Evolutionary conservation across 345 rosid species (phyloP).

Genomic region (Salix dunnii): DNA sequence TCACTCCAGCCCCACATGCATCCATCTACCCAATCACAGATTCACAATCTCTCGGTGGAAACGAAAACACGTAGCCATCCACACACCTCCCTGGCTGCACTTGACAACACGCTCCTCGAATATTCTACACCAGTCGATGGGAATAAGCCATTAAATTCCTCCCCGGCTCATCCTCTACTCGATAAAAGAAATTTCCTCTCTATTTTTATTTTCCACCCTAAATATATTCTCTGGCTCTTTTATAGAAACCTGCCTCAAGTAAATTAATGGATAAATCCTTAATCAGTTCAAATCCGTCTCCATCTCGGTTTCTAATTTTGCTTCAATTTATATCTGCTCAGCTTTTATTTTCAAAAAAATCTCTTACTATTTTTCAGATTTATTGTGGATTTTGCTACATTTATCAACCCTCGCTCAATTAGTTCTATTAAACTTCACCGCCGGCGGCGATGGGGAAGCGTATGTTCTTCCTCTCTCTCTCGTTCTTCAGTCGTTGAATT

Average conservation of each 20-base stretch:
- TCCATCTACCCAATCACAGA: not conserved
- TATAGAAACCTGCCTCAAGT: not conserved
- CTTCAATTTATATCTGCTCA: constrained; percentile 25
- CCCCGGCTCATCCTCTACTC: not conserved
- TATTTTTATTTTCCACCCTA: not conserved
- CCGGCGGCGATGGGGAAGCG: constrained; percentile 64
- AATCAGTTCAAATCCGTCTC: constrained; percentile 24
- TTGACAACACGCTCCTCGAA: constrained; percentile 17
- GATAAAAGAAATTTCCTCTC: not conserved
- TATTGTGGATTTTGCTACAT: constrained; percentile 31
- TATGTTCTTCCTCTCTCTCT: constrained; percentile 29
- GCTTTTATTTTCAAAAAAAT: constrained; percentile 19
- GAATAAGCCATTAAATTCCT: constrained; percentile 7
- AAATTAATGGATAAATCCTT: constrained; percentile 64
- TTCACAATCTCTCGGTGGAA: not conserved
- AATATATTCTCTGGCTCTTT: not conserved
- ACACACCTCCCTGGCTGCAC: not conserved
- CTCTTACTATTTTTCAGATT: constrained; percentile 28
- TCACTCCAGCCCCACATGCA: not conserved
- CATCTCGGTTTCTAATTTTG: constrained; percentile 23
- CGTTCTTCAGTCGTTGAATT: not conserved
- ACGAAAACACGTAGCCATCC: constrained; percentile 4
- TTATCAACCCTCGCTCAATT: constrained; percentile 19
- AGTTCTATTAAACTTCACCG: constrained; percentile 1
- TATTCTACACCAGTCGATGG: constrained; percentile 29